These are phyloP conservation scores for Backusella sp. DNA, from an alignment of 192 early-diverging fungal species.

Conservation along the genomic window DNA sequence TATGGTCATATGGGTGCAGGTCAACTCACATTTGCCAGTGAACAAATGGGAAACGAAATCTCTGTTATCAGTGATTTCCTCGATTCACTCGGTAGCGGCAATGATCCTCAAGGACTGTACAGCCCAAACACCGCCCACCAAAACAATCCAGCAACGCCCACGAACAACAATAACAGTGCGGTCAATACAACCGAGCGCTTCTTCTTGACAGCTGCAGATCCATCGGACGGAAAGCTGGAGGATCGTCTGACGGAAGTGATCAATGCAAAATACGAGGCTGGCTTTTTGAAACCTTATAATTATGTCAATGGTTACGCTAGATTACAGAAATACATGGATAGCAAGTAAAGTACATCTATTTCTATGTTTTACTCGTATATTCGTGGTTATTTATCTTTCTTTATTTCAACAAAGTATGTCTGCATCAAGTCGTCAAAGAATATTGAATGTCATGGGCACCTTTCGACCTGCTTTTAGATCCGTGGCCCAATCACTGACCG, in stretches of 20 bases:
- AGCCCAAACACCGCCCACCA: neutral
- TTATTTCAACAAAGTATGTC: slow-evolving; percentile 54
- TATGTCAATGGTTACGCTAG: slow-evolving; percentile 90
- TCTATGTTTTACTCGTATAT: neutral
- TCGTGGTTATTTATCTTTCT: neutral
- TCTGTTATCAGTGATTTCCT: slow-evolving; percentile 69
- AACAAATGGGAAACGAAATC: slow-evolving; percentile 78
- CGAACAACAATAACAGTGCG: neutral
- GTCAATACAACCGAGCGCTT: slow-evolving; percentile 79
- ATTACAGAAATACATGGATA: slow-evolving; percentile 92
- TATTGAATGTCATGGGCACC: slow-evolving; percentile 84
- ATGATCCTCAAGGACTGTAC: slow-evolving; percentile 13
- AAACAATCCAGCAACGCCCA: neutral
- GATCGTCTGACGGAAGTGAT: slow-evolving; percentile 91
- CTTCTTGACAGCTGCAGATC: slow-evolving; percentile 92
- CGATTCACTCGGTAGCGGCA: slow-evolving; percentile 44
- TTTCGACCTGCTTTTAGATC: slow-evolving; percentile 91
- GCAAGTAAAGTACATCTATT: slow-evolving; percentile 41
- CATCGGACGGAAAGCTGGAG: slow-evolving; percentile 79
- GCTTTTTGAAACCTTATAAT: slow-evolving; percentile 95
- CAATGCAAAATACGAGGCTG: slow-evolving; percentile 94
- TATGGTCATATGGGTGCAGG: slow-evolving; percentile 39
- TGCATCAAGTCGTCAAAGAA: slow-evolving; percentile 68
- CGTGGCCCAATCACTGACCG: slow-evolving; percentile 87
- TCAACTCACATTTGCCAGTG: slow-evolving; percentile 72